These are phyloP conservation scores for Tuber melanosporum DNA, from an alignment of 495 filamentous ascomycete genomes.

Conservation along the genomic window DNA sequence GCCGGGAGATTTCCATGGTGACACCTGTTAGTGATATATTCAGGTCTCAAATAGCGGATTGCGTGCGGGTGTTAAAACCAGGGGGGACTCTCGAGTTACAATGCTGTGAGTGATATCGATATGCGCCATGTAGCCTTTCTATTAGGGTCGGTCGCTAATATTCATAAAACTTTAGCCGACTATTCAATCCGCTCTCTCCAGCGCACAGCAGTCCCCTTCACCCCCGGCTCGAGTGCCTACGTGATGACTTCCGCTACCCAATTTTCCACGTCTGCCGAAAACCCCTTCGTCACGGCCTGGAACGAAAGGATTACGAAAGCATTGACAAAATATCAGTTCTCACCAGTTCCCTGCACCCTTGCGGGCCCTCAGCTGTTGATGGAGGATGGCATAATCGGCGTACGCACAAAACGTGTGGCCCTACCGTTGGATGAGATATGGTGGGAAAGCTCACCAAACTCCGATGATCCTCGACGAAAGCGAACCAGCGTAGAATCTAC, in stretches of 20 bases:
- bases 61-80: constrained; percentile 65
- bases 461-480: constrained; percentile 23
- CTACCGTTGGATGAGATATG: constrained; percentile 79
- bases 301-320: constrained; percentile 76
- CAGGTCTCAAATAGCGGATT: constrained; percentile 63
- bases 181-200: constrained; percentile 38
- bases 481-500: constrained; percentile 26
- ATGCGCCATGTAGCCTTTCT: neutral
- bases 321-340: constrained; percentile 62
- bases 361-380: constrained; percentile 72
- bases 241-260: constrained; percentile 75
- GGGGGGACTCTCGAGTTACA: constrained; percentile 73
- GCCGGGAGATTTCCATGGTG: constrained; percentile 75
- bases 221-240: constrained; percentile 67
- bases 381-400: constrained; percentile 66
- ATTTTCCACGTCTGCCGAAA: constrained; percentile 64
- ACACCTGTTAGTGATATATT: constrained; percentile 57
- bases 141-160: neutral
- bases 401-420: constrained; percentile 69
- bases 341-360: constrained; percentile 70
- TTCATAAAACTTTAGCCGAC: constrained; percentile 49
- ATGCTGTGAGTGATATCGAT: constrained; percentile 31
- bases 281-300: constrained; percentile 74
- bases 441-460: constrained; percentile 59
- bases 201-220: constrained; percentile 40